Evolutionary conservation across 2,329 filamentous ascomycete species (phyloP), one percentile per base, ranked within the genome.

Genomic region (Fusarium nelsonii): DNA sequence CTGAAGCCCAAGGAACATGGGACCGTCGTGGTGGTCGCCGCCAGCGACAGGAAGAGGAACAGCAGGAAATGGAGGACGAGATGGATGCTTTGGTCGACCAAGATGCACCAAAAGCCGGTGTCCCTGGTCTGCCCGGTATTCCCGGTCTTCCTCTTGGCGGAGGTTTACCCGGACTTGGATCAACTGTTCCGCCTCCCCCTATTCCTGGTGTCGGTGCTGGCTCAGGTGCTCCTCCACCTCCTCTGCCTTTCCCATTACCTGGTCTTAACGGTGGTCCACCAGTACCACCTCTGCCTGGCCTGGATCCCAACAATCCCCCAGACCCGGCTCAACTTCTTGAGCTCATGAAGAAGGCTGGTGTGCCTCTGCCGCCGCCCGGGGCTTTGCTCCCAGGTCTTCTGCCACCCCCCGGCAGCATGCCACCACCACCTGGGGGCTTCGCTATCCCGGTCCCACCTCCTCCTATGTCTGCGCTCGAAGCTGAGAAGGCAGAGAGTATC

Each of bases 1-100:
- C 95, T 28, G 94, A 97, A 81, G 94, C 93, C 0, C 92, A 96
- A 78, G 96, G 96, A n/a, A 97, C 94, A 2, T 97, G 92, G 88
- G 94, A 94, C 76, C 89, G 92, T 32, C 90, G 92, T 39, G 91
- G 92, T 60, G 90, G 91, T 58, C 89, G 92, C 33, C 88, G 90
- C 48, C 91, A 96, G 79, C 88, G 92, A 72, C 91, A 94, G 70
- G 94, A 97, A 73, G 94, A 97, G 74, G 96, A 98, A 78, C 94
- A 97, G 76, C 92, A 95, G 76, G 94, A 98, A 79, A 85, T 92
- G 63, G 93, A 97, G 78, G 96, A 98, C 76, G 96, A 98, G 80
- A 91, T 92, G 71, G 95, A 98, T 70, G 94, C 93, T 4, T 85
- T 98, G 44, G 91, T 97, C 54, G 96, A 99, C 75, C 96, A 99